Evolutionary conservation across 2,329 filamentous ascomycete species (phyloP).

Genomic region (Colletotrichum spinosum): DNA sequence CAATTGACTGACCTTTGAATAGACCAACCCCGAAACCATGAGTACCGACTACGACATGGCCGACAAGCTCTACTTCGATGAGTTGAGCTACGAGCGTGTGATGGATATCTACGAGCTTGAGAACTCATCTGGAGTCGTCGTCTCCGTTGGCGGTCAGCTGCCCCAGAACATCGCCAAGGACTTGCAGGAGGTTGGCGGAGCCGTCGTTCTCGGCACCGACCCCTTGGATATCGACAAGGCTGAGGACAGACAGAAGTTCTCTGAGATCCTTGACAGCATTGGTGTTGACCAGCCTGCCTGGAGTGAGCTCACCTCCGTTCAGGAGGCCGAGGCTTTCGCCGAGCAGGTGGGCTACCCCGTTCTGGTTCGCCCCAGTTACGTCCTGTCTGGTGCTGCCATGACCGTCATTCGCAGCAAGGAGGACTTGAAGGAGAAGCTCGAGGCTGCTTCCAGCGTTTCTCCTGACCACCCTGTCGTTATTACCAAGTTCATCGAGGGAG

Average conservation of each 20-base stretch:
- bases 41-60: conserved; percentile 89
- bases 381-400: conserved; percentile 98
- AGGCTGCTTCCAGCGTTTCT: conserved; percentile 89
- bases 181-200: conserved; percentile 90
- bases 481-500: conserved; percentile 97
- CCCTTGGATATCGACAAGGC: conserved; percentile 97
- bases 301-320: conserved; percentile 94
- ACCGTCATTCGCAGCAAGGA: conserved; percentile 90
- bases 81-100: conserved; percentile 95
- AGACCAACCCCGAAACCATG: conserved; percentile 84
- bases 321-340: conserved; percentile 89
- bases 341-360: conserved; percentile 91
- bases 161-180: conserved; percentile 97
- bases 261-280: conserved; percentile 95
- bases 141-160: conserved; percentile 95
- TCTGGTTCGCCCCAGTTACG: conserved; percentile 93
- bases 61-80: conserved; percentile 96
- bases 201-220: conserved; percentile 91
- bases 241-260: conserved; percentile 98
- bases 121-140: conserved; percentile 85
- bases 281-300: conserved; percentile 97
- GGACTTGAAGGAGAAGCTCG: conserved; percentile 94
- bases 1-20: conserved; percentile 15
- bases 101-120: conserved; percentile 99
- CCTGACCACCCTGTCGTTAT: conserved; percentile 98